phyloP scores from a whole-genome alignment of 2,329 filamentous ascomycete genomes.

The Neofusicoccum parvum region DNA sequence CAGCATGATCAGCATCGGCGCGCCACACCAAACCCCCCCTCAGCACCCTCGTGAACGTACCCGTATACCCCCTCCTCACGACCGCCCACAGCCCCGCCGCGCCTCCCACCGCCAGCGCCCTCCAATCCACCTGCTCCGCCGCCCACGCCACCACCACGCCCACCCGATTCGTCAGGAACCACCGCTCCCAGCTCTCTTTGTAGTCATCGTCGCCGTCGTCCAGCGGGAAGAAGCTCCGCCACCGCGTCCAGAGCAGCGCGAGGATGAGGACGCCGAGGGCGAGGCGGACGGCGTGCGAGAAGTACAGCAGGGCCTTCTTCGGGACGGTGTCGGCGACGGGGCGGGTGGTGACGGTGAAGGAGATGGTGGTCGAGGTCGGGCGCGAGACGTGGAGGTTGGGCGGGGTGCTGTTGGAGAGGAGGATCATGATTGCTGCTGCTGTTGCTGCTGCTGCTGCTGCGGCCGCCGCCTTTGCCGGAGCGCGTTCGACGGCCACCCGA shows the following conservation, averaged over 20 bases:
- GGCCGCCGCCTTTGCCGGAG: too few species aligned
- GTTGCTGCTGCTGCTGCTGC: background rate
- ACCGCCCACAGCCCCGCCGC: slow-evolving; percentile 47
- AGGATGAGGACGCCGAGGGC: slow-evolving; percentile 46
- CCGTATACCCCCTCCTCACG: slow-evolving; percentile 53
- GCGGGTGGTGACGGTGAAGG: slow-evolving; percentile 87
- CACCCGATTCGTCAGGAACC: background rate
- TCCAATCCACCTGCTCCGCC: slow-evolving; percentile 42
- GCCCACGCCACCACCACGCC: slow-evolving; percentile 33
- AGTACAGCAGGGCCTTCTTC: slow-evolving; percentile 45
- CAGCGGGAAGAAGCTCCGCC: slow-evolving; percentile 20
- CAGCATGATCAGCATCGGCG: background rate
- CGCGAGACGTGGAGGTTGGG: slow-evolving; percentile 15
- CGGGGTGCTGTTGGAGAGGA: slow-evolving; percentile 14
- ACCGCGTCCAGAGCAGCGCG: slow-evolving; percentile 36
- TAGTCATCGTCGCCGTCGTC: background rate
- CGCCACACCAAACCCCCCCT: slow-evolving; percentile 42
- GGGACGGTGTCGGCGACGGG: slow-evolving; percentile 53
- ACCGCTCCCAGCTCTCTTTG: background rate
- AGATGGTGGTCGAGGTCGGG: slow-evolving; percentile 78
- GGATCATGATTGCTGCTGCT: background rate
- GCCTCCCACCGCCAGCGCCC: slow-evolving; percentile 43
- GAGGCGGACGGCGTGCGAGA: slow-evolving; percentile 49
- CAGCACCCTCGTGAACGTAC: slow-evolving; percentile 35
- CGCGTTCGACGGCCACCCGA: too few species aligned